A percentile compares a stretch with the other conserved stretches of the same genome.
These are phyloP conservation scores for Boletus rex-veris DNA, from an alignment of 768 basidiomycete genomes.

Conservation along the genomic window DNA sequence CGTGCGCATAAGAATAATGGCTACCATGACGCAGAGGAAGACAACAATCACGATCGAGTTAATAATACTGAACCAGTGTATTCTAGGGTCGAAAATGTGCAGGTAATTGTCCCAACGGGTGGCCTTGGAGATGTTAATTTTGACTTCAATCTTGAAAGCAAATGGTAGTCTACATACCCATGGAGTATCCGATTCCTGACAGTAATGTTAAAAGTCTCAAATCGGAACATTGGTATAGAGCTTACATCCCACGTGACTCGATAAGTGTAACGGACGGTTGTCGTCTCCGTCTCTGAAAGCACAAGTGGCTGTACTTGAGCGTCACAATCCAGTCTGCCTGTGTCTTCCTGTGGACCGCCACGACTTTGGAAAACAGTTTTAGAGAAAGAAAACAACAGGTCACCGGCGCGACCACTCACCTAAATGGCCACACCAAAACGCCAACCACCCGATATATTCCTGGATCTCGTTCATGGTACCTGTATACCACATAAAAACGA, in stretches of 20 bases:
- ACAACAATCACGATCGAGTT: constrained; percentile 90
- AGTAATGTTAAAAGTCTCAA: constrained; percentile 1
- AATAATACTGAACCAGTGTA: constrained; percentile 95
- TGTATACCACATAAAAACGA: constrained; percentile 30
- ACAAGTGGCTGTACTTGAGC: constrained; percentile 45
- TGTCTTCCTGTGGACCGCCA: constrained; percentile 52
- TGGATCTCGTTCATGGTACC: constrained; percentile 74
- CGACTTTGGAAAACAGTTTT: constrained; percentile 40
- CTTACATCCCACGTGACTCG: constrained; percentile 82
- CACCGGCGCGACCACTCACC: constrained; percentile 25
- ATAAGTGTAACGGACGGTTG: constrained; percentile 81
- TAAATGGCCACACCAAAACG: constrained; percentile 78
- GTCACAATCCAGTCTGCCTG: constrained; percentile 49
- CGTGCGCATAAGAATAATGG: constrained; percentile 81
- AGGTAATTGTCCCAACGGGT: constrained; percentile 97
- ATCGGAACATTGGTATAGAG: constrained; percentile 1
- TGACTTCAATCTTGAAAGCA: background rate
- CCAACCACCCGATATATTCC: constrained; percentile 86
- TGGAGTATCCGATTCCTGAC: constrained; percentile 77
- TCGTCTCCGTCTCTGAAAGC: constrained; percentile 56
- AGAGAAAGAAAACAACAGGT: background rate
- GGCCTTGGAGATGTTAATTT: constrained; percentile 49
- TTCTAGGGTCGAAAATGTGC: constrained; percentile 88
- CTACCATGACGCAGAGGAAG: constrained; percentile 92
- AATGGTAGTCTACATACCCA: constrained; percentile 49